Percentiles rank a stretch among this genome's conserved stretches.
Conservation (phyloP, 139 green algal genomes). For the Closterium sp. region DNA sequence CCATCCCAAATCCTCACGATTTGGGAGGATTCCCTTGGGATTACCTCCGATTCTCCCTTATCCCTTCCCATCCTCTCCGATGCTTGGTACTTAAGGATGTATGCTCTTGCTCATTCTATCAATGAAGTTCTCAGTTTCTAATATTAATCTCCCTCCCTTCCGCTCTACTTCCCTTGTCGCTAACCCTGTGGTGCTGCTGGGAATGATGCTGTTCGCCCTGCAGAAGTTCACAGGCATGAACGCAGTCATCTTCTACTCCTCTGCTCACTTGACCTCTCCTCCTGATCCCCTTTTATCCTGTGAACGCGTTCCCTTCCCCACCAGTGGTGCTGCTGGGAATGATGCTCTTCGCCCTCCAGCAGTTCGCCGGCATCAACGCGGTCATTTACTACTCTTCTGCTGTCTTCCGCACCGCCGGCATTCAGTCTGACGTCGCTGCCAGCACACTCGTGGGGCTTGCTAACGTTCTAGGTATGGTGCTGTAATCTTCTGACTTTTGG, state of each 20-base stretch:
- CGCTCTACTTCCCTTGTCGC: too few relatives aligned
- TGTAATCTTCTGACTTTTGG: too few relatives aligned
- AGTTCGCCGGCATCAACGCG: conserved; percentile 95
- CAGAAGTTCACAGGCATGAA: conserved; percentile 97
- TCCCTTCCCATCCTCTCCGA: too few relatives aligned
- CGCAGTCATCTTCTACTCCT: conserved; percentile 92
- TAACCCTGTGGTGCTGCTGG: conserved; percentile 32
- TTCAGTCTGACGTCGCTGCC: conserved; percentile 80
- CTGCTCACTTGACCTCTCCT: conserved; percentile 72
- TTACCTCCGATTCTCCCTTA: too few relatives aligned
- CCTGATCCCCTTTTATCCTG: not conserved
- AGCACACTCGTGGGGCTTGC: conserved; percentile 79
- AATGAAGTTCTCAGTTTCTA: too few relatives aligned
- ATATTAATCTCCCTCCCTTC: not conserved
- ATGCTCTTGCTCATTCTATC: too few relatives aligned
- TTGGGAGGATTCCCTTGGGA: too few relatives aligned
- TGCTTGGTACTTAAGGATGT: too few relatives aligned
- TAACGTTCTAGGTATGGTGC: conserved; percentile 75
- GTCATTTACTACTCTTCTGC: conserved; percentile 90
- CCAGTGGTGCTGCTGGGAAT: conserved; percentile 36
- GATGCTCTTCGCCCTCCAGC: conserved; percentile 86
- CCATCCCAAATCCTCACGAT: too few relatives aligned
- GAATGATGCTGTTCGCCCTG: conserved; percentile 73
- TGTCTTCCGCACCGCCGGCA: conserved; percentile 88
- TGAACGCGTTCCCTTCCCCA: not conserved